phyloP scores from a whole-genome alignment of 306 rosid species.

The Trifolium repens region DNA sequence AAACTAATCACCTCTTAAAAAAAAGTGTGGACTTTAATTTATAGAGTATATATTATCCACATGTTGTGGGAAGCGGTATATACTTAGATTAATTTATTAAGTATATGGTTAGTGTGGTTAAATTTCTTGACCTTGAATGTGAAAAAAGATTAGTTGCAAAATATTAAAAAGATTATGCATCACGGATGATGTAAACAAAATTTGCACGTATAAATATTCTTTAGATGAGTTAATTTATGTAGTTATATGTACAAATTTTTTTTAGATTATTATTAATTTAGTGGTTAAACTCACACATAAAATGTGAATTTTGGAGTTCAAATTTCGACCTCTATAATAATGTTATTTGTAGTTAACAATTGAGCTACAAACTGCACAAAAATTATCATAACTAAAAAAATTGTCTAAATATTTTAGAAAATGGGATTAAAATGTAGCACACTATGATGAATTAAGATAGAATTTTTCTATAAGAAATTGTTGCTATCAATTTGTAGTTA shows the following conservation, averaged over 20 bases:
- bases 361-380: too few relatives aligned
- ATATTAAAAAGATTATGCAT: not conserved
- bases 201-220: too few relatives aligned
- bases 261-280: too few relatives aligned
- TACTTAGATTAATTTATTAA: not conserved
- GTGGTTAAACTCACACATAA: too few relatives aligned
- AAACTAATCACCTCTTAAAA: not conserved
- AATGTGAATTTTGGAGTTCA: too few relatives aligned
- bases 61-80: constrained; percentile 1
- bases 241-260: too few relatives aligned
- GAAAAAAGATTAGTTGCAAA: not conserved
- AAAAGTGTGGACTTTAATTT: constrained; percentile 1
- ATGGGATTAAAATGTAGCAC: not conserved
- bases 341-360: too few relatives aligned
- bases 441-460: not conserved
- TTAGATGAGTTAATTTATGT: too few relatives aligned
- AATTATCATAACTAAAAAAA: too few relatives aligned
- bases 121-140: not conserved
- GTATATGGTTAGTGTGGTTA: not conserved
- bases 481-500: not conserved
- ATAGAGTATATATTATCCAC: not conserved
- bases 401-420: not conserved
- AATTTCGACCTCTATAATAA: too few relatives aligned
- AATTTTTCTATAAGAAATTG: not conserved
- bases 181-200: not conserved